Conservation (phyloP, 257 asterid species). For the Solanum lycopersicoides region DNA sequence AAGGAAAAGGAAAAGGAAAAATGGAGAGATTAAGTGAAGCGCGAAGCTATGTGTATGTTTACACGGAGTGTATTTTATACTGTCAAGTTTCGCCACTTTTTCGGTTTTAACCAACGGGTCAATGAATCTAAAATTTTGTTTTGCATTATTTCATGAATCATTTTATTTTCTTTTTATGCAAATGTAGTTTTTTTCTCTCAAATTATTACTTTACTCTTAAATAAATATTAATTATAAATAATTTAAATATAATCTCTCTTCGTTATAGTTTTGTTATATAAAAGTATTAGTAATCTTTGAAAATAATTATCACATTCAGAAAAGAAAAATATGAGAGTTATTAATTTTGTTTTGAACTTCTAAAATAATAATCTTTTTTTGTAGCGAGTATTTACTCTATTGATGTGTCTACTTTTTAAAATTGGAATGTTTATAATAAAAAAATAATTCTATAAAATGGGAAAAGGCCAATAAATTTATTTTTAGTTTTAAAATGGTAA, state of each 20-base stretch:
- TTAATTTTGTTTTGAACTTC: no score
- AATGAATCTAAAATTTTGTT: background rate
- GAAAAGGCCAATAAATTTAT: background rate
- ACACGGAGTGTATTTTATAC: background rate
- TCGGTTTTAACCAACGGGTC: background rate
- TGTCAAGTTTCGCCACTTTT: background rate
- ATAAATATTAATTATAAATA: no score
- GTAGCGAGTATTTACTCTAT: no score
- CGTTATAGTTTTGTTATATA: no score
- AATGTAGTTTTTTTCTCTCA: no score
- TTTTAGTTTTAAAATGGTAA: no score
- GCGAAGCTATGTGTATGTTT: background rate
- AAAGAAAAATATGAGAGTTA: background rate
- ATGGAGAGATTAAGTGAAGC: background rate
- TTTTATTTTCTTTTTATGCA: background rate
- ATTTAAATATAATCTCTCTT: no score
- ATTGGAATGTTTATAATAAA: background rate
- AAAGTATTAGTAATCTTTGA: no score
- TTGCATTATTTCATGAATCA: background rate
- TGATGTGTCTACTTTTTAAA: no score
- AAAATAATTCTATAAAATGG: no score
- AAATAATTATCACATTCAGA: background rate
- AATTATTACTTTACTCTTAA: background rate
- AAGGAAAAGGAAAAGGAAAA: background rate
- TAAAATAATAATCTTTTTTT: no score